Evolutionary conservation across 2,329 filamentous ascomycete species (phyloP).

Genomic region (Malbranchea cinnamomea): DNA sequence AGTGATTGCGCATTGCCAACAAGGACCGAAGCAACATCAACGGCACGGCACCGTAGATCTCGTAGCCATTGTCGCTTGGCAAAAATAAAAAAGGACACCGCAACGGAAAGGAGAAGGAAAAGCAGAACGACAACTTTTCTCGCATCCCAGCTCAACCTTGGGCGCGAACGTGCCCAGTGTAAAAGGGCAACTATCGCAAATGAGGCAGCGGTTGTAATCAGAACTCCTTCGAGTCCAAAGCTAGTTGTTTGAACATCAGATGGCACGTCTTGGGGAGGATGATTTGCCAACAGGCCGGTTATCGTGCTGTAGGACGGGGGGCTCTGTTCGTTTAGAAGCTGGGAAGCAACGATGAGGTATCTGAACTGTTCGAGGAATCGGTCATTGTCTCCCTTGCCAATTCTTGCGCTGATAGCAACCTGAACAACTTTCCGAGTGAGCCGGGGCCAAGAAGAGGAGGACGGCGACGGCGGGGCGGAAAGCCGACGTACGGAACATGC

Average conservation of each 20-base stretch:
- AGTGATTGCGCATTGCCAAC: slow-evolving; percentile 65
- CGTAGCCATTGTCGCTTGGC: slow-evolving; percentile 68
- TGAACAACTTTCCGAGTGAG: slow-evolving; percentile 17
- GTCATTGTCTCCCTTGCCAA: slow-evolving; percentile 64
- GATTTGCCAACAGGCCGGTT: slow-evolving; percentile 19
- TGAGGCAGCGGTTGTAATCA: slow-evolving; percentile 47
- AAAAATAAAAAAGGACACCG: slow-evolving; percentile 52
- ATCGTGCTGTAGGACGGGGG: slow-evolving; percentile 27
- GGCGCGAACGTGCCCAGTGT: slow-evolving; percentile 52
- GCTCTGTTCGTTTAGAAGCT: slow-evolving; percentile 56
- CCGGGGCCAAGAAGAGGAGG: slow-evolving; percentile 3
- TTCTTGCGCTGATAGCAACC: slow-evolving; percentile 43
- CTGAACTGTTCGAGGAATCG: slow-evolving; percentile 85
- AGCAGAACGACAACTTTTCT: slow-evolving; percentile 25
- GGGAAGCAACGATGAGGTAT: slow-evolving; percentile 83
- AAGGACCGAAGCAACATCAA: slow-evolving; percentile 53
- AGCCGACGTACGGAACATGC: slow-evolving; percentile 31
- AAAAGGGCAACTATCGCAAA: slow-evolving; percentile 52
- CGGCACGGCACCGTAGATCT: slow-evolving; percentile 58
- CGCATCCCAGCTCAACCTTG: slow-evolving; percentile 27
- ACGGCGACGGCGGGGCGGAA: not conserved
- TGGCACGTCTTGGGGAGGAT: too few relatives aligned
- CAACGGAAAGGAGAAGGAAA: slow-evolving; percentile 36
- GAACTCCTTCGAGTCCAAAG: slow-evolving; percentile 49
- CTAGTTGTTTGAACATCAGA: slow-evolving; percentile 14